These are phyloP conservation scores for Acer saccharum DNA, from an alignment of 345 rosid species.

Conservation along the genomic window DNA sequence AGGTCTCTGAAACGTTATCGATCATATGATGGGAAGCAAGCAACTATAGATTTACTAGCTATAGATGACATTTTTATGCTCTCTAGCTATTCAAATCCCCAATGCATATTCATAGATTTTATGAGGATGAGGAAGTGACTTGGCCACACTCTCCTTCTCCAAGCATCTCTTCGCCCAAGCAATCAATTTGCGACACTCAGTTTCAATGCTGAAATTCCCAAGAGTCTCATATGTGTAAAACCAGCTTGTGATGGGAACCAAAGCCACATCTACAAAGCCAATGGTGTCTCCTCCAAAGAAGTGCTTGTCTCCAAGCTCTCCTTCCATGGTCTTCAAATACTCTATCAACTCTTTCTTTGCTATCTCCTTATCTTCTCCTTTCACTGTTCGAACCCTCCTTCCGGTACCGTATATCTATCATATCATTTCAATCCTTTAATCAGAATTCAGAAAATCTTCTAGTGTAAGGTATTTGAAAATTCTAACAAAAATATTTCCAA, in stretches of 20 bases:
- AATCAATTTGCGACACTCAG: slow-evolving; percentile 17
- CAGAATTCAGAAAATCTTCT: background rate
- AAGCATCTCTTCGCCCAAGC: background rate
- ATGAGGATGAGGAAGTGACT: slow-evolving; percentile 6
- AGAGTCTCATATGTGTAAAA: slow-evolving; percentile 5
- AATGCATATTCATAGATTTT: too few relatives aligned
- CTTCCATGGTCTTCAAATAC: slow-evolving; percentile 7
- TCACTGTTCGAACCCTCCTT: background rate
- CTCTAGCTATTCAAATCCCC: too few relatives aligned
- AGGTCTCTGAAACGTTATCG: too few relatives aligned
- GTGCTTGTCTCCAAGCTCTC: slow-evolving; percentile 17
- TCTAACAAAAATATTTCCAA: too few relatives aligned
- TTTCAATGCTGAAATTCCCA: slow-evolving; percentile 19
- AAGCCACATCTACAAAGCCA: slow-evolving; percentile 20
- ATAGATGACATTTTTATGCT: too few relatives aligned
- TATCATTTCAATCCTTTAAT: background rate
- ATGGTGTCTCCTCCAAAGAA: slow-evolving; percentile 16
- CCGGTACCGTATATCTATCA: background rate
- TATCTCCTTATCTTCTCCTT: slow-evolving; percentile 13
- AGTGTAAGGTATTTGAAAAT: too few relatives aligned
- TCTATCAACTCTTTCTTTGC: slow-evolving; percentile 18
- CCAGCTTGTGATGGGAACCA: slow-evolving; percentile 6
- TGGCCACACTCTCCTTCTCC: slow-evolving; percentile 8
- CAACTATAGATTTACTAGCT: too few relatives aligned
- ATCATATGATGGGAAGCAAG: too few relatives aligned